Evolutionary conservation across 164 flowering plant genomes (phyloP), one percentile per base, ranked within the genome.

Genomic region (Protea cynaroides): DNA sequence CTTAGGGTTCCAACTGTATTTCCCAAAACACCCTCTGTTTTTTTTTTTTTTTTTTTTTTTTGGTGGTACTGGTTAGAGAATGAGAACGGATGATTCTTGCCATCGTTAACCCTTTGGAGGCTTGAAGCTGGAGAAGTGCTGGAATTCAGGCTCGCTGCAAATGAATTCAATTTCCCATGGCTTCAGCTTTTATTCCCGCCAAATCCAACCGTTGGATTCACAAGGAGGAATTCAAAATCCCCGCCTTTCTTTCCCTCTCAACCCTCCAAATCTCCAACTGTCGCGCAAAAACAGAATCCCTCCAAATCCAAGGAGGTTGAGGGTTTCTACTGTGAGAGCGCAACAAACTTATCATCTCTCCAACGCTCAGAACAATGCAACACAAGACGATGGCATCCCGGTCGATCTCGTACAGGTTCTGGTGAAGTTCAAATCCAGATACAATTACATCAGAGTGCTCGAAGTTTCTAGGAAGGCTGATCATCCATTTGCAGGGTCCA

Each of bases 401-500:
- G 14, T 24, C 54, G 82, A 85, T 13, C 71, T 65, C 61, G 92
- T 88, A 60, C 85, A 84, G 62, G 71, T 70, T 47, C 81, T 92
- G 9, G 87, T 65, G 46, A 82, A 76, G 61, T 92, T 92, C 89
- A 84, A 84, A 63, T 86, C 96, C 63, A 58, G 84, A 22, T 68
- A 85, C 80, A 90, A 92, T 71, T 75, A 77, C 86, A 92, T 92
- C 61, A 72, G 92, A 4, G 98, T 92, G 56, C 69, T 92, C 0
- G 79, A 90, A 69, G 88, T 92, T 49, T 86, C 96, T 22, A 67
- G 96, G 64, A 74, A 52, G 51, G 84, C 87, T 62, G 91, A 83
- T 69, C 96, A 90, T 82, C 96, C 93, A 9, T 79, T 92, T 38
- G 83, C 89, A 21, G 98, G 98, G 53, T 82, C 96, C 1, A 66